Evolutionary conservation across 768 basidiomycete species (phyloP).

Genomic region (Leccinellum rugosiceps): DNA sequence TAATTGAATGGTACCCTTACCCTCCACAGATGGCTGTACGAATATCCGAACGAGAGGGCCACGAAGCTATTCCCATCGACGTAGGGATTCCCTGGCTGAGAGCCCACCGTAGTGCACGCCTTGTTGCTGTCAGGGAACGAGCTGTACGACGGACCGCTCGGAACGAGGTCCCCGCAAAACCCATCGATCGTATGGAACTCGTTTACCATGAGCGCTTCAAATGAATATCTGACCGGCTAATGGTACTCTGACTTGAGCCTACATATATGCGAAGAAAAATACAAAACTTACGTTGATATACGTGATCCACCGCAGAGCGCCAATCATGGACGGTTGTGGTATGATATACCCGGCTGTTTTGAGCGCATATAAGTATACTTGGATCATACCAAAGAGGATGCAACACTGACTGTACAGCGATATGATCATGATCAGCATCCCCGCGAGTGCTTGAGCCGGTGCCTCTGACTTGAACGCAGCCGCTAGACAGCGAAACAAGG

Average conservation of each 20-base stretch:
- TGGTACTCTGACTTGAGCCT: conserved; percentile 3
- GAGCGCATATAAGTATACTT: not conserved
- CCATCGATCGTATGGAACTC: conserved; percentile 76
- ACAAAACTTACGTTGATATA: conserved; percentile 50
- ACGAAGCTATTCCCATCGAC: conserved; percentile 65
- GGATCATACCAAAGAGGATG: not conserved
- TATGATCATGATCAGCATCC: conserved; percentile 50
- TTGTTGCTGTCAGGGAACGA: conserved; percentile 58
- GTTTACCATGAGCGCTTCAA: conserved; percentile 74
- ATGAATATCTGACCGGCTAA: conserved; percentile 56
- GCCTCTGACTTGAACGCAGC: conserved; percentile 58
- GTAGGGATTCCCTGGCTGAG: conserved; percentile 51
- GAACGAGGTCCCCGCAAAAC: conserved; percentile 54
- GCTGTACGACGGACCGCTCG: conserved; percentile 62
- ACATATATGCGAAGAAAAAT: conserved; percentile 30
- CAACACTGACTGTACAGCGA: conserved; percentile 40
- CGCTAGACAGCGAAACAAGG: conserved; percentile 68
- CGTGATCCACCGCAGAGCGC: conserved; percentile 65
- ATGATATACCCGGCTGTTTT: conserved; percentile 49
- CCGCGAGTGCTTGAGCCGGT: conserved; percentile 60
- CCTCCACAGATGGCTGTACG: conserved; percentile 47
- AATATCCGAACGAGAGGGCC: conserved; percentile 40
- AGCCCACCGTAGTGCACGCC: conserved; percentile 72
- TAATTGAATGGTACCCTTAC: conserved; percentile 18
- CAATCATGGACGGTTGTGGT: conserved; percentile 62